Evolutionary conservation across 768 basidiomycete species (phyloP).

Genomic region (Heimioporus sp.): DNA sequence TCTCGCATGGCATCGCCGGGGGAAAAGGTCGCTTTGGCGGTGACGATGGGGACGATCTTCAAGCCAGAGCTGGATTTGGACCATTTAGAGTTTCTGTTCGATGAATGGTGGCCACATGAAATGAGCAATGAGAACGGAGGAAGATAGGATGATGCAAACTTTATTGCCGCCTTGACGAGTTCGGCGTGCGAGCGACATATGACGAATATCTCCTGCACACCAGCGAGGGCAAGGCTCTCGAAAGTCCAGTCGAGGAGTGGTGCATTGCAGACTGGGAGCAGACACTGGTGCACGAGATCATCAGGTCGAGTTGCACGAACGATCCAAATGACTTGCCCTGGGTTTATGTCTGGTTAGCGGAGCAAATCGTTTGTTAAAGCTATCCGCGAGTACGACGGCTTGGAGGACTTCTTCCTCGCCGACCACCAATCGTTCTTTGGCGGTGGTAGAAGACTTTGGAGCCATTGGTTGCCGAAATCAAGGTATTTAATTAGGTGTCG

Average conservation of each 20-base stretch:
- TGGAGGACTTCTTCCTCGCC: constrained; percentile 87
- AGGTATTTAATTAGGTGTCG: too few relatives aligned
- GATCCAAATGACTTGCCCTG: constrained; percentile 51
- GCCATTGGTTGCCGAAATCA: constrained; percentile 46
- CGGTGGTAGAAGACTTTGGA: constrained; percentile 50
- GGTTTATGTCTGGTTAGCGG: constrained; percentile 88
- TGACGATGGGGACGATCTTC: constrained; percentile 82
- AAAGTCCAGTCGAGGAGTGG: constrained; percentile 96
- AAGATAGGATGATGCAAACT: constrained; percentile 45
- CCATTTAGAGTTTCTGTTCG: constrained; percentile 76
- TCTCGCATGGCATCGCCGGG: constrained; percentile 92
- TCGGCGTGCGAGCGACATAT: constrained; percentile 90
- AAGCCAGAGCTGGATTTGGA: constrained; percentile 75
- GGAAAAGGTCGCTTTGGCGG: constrained; percentile 83
- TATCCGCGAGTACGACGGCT: constrained; percentile 94
- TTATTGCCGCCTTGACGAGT: constrained; percentile 80
- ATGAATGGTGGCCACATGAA: not conserved
- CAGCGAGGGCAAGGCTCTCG: constrained; percentile 90
- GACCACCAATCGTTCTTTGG: constrained; percentile 63
- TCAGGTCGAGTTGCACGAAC: constrained; percentile 10
- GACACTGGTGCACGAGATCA: constrained; percentile 53
- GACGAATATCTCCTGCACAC: constrained; percentile 95
- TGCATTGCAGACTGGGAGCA: constrained; percentile 92
- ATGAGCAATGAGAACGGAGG: constrained; percentile 11
- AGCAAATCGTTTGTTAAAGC: constrained; percentile 90